A percentile compares a stretch with the other conserved stretches of the same genome.
These are phyloP conservation scores for Aureobasidium sp. DNA, from an alignment of 2,329 filamentous ascomycete genomes.

Conservation along the genomic window DNA sequence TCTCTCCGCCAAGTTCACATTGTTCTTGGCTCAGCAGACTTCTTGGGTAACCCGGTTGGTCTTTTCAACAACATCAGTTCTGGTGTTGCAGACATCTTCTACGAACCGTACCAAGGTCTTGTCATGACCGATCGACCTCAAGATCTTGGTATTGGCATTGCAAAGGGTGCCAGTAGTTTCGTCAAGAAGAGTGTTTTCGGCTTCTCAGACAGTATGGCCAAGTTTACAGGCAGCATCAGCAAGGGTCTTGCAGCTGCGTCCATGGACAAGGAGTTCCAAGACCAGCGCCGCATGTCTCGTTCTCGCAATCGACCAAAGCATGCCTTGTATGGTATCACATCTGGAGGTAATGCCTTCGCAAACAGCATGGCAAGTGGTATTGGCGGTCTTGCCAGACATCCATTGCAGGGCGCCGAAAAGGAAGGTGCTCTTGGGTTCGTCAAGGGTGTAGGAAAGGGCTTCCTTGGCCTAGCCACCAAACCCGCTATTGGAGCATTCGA, in stretches of 20 bases:
- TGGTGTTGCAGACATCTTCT: slow-evolving; percentile 95
- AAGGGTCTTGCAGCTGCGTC: slow-evolving; percentile 94
- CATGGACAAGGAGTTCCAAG: slow-evolving; percentile 97
- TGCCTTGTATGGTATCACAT: slow-evolving; percentile 89
- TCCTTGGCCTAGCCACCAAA: slow-evolving; percentile 91
- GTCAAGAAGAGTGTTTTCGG: slow-evolving; percentile 99
- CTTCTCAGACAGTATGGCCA: slow-evolving; percentile 93
- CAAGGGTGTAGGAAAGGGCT: slow-evolving; percentile 93
- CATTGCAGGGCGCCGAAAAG: slow-evolving; percentile 89
- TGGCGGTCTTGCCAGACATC: slow-evolving; percentile 85
- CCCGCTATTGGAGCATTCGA: slow-evolving; percentile 95
- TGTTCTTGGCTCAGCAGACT: slow-evolving; percentile 93
- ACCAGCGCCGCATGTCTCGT: slow-evolving; percentile 85
- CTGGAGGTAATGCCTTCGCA: slow-evolving; percentile 89
- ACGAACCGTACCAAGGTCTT: slow-evolving; percentile 96
- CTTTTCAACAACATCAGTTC: slow-evolving; percentile 98
- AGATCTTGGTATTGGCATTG: slow-evolving; percentile 89
- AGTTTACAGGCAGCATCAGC: slow-evolving; percentile 93
- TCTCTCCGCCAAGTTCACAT: slow-evolving; percentile 94
- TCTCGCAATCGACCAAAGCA: slow-evolving; percentile 94
- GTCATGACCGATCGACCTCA: slow-evolving; percentile 95
- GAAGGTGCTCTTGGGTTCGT: slow-evolving; percentile 92
- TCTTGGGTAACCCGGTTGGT: slow-evolving; percentile 93
- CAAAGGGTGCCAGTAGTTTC: slow-evolving; percentile 92
- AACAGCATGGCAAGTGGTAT: slow-evolving; percentile 89